Conservation (phyloP, 2,329 filamentous ascomycete genomes). For the Phoma sp. region DNA sequence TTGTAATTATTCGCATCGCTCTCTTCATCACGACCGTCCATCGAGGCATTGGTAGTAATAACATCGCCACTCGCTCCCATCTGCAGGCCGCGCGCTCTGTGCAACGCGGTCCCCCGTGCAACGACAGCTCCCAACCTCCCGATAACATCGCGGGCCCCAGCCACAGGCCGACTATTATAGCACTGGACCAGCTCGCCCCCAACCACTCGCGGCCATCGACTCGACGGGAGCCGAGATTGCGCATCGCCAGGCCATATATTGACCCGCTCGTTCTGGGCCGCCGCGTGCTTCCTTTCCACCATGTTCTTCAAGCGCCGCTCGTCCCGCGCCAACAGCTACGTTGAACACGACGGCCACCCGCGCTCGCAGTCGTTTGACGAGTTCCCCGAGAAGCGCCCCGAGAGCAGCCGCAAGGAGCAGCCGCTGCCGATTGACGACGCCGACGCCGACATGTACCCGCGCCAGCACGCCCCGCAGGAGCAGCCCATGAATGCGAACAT, state of each 20-base stretch:
- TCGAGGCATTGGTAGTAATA: no score
- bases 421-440: constrained; percentile 13
- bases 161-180: constrained; percentile 17
- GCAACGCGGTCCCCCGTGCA: constrained; percentile 11
- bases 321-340: constrained; percentile 56
- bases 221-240: constrained; percentile 25
- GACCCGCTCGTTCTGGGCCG: constrained; percentile 23
- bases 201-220: constrained; percentile 12
- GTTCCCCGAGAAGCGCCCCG: constrained; percentile 50
- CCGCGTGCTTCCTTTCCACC: constrained; percentile 35
- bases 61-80: background rate
- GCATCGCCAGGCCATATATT: constrained; percentile 33
- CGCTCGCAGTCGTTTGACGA: constrained; percentile 52
- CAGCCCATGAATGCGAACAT: no score
- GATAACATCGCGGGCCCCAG: constrained; percentile 20
- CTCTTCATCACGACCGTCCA: background rate
- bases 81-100: background rate
- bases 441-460: constrained; percentile 55
- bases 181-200: constrained; percentile 12
- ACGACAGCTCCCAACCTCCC: constrained; percentile 27
- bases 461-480: constrained; percentile 53
- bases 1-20: no score
- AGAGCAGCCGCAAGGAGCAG: constrained; percentile 49
- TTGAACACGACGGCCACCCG: constrained; percentile 54
- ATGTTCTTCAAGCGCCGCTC: constrained; percentile 61